Base-by-base conservation (phyloP, 176 grass and related monocot genomes). In the Puccinellia tenuiflora region DNA sequence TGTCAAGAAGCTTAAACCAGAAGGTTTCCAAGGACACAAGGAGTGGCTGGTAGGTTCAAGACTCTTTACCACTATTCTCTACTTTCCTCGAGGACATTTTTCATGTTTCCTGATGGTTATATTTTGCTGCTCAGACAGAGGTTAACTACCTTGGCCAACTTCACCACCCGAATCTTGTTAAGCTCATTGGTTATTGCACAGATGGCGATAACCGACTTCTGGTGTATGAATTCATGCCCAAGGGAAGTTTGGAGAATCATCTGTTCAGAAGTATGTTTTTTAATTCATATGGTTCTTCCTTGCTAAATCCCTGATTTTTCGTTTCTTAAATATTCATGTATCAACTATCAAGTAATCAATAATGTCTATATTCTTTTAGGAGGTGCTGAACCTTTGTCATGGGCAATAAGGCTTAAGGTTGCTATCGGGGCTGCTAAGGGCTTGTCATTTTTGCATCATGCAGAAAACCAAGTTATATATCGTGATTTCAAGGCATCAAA, bases 401-500 rank as follows among this genome's bases (percentile, higher is more conserved):
- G 97, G 97, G 82, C 87, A 67, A 99, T 92, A 87, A 90, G 97
- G 83, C 86, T 99, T 17, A 99, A 99, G 59, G 93, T 99, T 70
- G 93, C 97, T 33, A 89, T 96, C 47, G 97, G 91, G 72, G 91
- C 93, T 62, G 97, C 97, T 81, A 96, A 87, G 86, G 97, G 97
- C 51, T 90, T 99, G 57, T 88, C 97, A 35, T 99, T 99, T 89
- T 84, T 99, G 79, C 97, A 99, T 62, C 86, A 98, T 75, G 87
- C 91, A 24, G 89, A 99, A 82, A 87, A 87, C 47, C 89, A 94
- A 94, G 88, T 99, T 55, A 99, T 99, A 90, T 99, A 96, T 76
- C 93, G 97, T 7, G 97, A 99, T 92, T 93, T 99, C 68, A 99
- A 99, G 85, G 93, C 97, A 75, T 99, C 97, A 18, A 99, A 99